Base-by-base conservation (phyloP, 257 asterid genomes). In the Verbascum thapsus region DNA sequence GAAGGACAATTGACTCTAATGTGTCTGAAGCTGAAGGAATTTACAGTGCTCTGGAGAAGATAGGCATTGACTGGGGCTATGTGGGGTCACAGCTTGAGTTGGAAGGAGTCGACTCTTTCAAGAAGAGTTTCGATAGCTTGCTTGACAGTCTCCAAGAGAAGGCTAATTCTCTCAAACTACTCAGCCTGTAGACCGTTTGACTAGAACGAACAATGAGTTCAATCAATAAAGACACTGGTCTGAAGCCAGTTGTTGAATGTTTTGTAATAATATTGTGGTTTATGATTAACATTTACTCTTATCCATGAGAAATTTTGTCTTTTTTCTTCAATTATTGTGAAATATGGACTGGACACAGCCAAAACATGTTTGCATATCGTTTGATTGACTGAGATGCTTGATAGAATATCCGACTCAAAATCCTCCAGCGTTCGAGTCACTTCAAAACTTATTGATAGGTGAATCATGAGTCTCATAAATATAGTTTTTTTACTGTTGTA, bases 91-190 rank as follows among this genome's bases (percentile, higher is more conserved):
- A 90, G 49, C 96, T 94, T 18, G 99, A 94, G 88, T 60, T 68
- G 32, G 99, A 94, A 76, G 99, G 99, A 58, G 98, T 94, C 65
- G 98, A 94, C 22, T 80, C 98, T 26, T 94, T 94, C 86, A 88
- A 84, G 88, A 94, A 90, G 87, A 90, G 98, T 67, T 94, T 94
- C 8, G 95, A 90, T 48, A 90, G 95, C 92, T 79, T 94, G 92
- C 86, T 94, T 1, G 95, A 85, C 63, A 87, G 86, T 68, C 87
- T 94, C 74, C 96, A 94, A 74, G 99, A 90, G 95, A 94, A 94
- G 84, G 98, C 96, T 0, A 88, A 85, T 57, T 76, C 96, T 37
- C 94, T 94, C 4, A 87, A 92, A 79, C 84, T 87, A 49, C 91
- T 82, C 51, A 81, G 75, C 74, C 81, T 74, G 76, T 91, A 70